Evolutionary conservation across 2,329 filamentous ascomycete genomes (phyloP), one percentile per base, ranked within the genome.

Genomic region (Endothia cerciana): DNA sequence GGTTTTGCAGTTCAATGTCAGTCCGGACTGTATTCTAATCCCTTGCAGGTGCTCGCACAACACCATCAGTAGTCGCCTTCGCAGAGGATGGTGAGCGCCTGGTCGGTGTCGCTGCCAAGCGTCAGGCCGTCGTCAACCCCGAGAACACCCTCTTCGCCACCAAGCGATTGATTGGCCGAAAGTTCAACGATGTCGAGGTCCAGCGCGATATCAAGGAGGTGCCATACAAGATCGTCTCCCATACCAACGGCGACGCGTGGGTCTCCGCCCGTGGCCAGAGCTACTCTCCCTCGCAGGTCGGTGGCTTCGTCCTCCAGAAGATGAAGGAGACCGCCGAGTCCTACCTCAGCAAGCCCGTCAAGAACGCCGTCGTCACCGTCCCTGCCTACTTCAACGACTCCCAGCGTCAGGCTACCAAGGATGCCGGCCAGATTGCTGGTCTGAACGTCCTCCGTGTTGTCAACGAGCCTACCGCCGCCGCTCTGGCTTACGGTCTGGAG

Each of bases 341-440:
- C 69, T 97, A 96, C 83, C 88, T 97, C 71, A 89, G 91, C 82
- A 97, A 93, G 85, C 88, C 88, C 68, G 83, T 97, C 76, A 95
- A 97, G 88, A 97, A 98, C 78, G 94, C 93, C 74, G 94, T 98
- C 69, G 94, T 98, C 73, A 98, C 94, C 69, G 94, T 97, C 45
- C 94, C 94, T 70, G 94, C 94, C 74, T 98, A 98, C 87, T 98
- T 98, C 88, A 98, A 98, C 82, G 94, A 98, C 82, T 94, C 92
- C 68, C 94, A 98, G 84, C 92, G 94, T 83, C 94, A 97, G 83
- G 93, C 93, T 73, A 98, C 94, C 82, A 98, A 97, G 88, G 94
- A 98, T 78, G 94, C 94, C 71, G 94, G 94, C 82, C 92, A 97
- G 81, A 98, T 98, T 75, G 88, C 94, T 74, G 94, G 94, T 78